Evolutionary conservation across 2,329 filamentous ascomycete species (phyloP), one percentile per base, ranked within the genome.

Genomic region (Diaporthe nobilis): DNA sequence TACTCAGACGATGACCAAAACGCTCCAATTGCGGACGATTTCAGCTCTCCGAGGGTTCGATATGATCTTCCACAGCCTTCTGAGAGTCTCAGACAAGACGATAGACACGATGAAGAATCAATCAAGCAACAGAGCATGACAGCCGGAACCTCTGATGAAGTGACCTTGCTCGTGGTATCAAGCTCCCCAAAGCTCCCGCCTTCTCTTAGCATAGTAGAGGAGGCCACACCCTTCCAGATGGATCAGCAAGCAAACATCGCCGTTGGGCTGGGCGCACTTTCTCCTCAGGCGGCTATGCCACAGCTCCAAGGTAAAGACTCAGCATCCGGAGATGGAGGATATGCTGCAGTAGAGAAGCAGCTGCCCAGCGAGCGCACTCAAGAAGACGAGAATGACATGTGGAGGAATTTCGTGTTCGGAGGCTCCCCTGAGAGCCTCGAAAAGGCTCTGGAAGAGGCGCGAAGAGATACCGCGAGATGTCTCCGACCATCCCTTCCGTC

Each of bases 351-450:
- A 42, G 25, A 65, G 17, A 28, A 39, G 42, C 12, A 70, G 34
- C 10, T 37, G 3, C 25, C 39, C 31, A 51, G 42, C 25, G 55
- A 63, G n/a, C 28, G n/a, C 37, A 39, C 34, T n/a, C 37, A 34
- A 7, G 57, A 73, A 51, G 72, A 76, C n/a, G 77, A 79, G 20
- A 75, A 76, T 34, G 78, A 79, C 4, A 77, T 75, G 34, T 82
- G 81, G 81, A 81, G 73, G 65, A 71, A 73, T 22, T 82, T 82
- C 39, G 75, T 82, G 4, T 80, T 82, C 42, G 75, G 78, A 25
- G 79, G 77, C 8, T 61, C 44, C 44, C 47, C 72, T 7, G 74
- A 77, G 12, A 39, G 44, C 25, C 37, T 80, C 34, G 75, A 77
- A 49, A 65, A 70, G 34, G 71, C 73, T 10, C 78, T 79, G 31